Evolutionary conservation across 1,139 yeast species (phyloP).

Genomic region (Sugiyamaella castrensis): DNA sequence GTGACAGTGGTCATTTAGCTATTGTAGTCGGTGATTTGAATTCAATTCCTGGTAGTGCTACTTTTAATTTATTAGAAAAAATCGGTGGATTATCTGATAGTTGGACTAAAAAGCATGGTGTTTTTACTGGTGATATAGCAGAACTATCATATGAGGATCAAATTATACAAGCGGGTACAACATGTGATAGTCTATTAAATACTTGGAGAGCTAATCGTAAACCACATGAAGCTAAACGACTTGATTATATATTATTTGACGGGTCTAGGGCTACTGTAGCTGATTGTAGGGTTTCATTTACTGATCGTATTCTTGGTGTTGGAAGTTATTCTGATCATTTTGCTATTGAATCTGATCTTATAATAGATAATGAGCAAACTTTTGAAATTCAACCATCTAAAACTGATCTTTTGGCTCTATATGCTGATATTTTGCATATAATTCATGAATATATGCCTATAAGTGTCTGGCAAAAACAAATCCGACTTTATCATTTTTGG

Average conservation of each 20-base stretch:
- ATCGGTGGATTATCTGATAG: conserved; percentile 75
- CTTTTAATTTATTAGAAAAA: conserved; percentile 66
- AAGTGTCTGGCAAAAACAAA: conserved; percentile 56
- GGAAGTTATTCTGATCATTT: conserved; percentile 91
- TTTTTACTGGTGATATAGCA: conserved; percentile 41
- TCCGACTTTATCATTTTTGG: conserved; percentile 67
- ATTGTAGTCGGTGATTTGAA: conserved; percentile 92
- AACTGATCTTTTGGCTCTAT: conserved; percentile 34
- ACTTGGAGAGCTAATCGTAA: conserved; percentile 76
- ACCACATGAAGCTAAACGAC: conserved; percentile 73
- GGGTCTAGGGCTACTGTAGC: conserved; percentile 49
- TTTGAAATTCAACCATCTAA: conserved; percentile 32
- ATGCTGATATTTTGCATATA: conserved; percentile 55
- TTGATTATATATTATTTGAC: conserved; percentile 87
- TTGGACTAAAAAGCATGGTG: conserved; percentile 70
- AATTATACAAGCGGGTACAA: conserved; percentile 68
- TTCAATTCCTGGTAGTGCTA: conserved; percentile 81
- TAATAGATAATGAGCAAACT: conserved; percentile 10
- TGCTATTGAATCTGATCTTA: conserved; percentile 63
- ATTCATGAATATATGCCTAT: conserved; percentile 54
- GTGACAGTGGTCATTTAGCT: conserved; percentile 75
- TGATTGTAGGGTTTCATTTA: conserved; percentile 66
- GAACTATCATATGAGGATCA: conserved; percentile 64
- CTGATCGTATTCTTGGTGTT: conserved; percentile 58
- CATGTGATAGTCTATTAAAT: conserved; percentile 84